Conservation (phyloP, 441 rosid genomes). For the Macaranga tanarius region DNA sequence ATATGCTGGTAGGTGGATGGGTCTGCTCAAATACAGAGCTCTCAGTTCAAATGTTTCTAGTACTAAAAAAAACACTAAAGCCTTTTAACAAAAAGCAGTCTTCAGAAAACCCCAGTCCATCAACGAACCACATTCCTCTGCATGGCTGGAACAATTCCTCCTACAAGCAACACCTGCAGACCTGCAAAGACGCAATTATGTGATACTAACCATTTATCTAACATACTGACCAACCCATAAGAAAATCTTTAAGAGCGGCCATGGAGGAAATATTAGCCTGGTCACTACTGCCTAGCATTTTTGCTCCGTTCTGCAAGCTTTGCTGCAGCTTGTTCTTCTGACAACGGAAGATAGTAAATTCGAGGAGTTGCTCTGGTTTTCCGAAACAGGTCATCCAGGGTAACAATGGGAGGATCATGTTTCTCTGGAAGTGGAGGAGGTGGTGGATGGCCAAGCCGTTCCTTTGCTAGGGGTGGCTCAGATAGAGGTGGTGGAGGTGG, state of each 20-base stretch:
- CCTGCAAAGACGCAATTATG: conserved; percentile 45
- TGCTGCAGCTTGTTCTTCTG: conserved; percentile 80
- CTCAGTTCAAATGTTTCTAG: conserved; percentile 25
- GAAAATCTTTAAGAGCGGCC: conserved; percentile 28
- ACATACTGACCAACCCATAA: conserved; percentile 28
- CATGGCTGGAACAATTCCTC: conserved; percentile 34
- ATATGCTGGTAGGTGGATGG: not conserved
- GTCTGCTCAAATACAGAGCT: conserved; percentile 6
- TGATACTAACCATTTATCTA: conserved; percentile 36
- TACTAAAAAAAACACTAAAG: conserved; percentile 26
- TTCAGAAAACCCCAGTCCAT: conserved; percentile 27
- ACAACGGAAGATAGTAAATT: conserved; percentile 87
- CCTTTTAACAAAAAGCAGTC: conserved; percentile 25
- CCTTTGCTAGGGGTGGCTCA: conserved; percentile 47
- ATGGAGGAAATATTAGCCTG: conserved; percentile 22
- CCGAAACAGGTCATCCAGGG: conserved; percentile 87
- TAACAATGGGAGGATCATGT: conserved; percentile 76
- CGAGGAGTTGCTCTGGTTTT: conserved; percentile 92
- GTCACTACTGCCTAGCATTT: conserved; percentile 48
- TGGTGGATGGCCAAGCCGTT: conserved; percentile 57
- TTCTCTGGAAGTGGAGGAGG: conserved; percentile 64
- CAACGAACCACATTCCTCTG: conserved; percentile 24
- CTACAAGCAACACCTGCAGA: conserved; percentile 42
- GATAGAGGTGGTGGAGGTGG: conserved; percentile 65
- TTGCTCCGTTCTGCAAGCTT: conserved; percentile 53